phyloP scores from a whole-genome alignment of 768 basidiomycete genomes.

The Chalciporus sphaerocephalus region DNA sequence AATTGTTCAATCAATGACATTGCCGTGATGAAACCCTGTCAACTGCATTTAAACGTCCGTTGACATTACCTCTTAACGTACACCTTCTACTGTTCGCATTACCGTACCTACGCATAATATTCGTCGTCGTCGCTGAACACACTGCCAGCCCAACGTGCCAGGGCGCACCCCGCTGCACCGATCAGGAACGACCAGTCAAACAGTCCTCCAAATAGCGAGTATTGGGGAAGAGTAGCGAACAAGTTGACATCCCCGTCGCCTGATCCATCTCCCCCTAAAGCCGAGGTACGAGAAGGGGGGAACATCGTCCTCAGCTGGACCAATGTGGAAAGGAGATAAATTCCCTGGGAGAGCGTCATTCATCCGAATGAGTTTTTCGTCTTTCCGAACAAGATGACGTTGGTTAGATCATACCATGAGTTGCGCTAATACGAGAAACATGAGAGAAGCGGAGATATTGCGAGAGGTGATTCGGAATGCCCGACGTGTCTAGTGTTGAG shows the following conservation, averaged over 20 bases:
- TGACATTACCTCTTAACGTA: conserved; percentile 3
- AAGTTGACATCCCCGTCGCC: conserved; percentile 40
- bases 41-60: background rate
- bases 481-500: conserved; percentile 29
- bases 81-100: conserved; percentile 3
- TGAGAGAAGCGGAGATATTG: conserved; percentile 67
- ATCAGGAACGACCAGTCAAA: conserved; percentile 73
- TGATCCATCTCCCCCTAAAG: conserved; percentile 8
- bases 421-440: conserved; percentile 74
- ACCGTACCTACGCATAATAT: conserved; percentile 6
- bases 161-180: conserved; percentile 46
- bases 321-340: conserved; percentile 78
- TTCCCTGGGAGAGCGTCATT: conserved; percentile 46
- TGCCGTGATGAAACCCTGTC: background rate
- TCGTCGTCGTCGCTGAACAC: conserved; percentile 20
- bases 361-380: conserved; percentile 1
- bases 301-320: conserved; percentile 81
- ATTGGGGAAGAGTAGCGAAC: conserved; percentile 69
- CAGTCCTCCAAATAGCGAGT: conserved; percentile 65
- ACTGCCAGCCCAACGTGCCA: conserved; percentile 52
- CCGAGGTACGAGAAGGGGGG: conserved; percentile 45
- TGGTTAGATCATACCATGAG: conserved; percentile 56
- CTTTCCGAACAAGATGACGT: conserved; percentile 1
- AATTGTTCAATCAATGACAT: background rate
- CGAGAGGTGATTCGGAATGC: conserved; percentile 61